Evolutionary conservation across 768 basidiomycete genomes (phyloP).

Genomic region (Phanerodontia chrysosporium): DNA sequence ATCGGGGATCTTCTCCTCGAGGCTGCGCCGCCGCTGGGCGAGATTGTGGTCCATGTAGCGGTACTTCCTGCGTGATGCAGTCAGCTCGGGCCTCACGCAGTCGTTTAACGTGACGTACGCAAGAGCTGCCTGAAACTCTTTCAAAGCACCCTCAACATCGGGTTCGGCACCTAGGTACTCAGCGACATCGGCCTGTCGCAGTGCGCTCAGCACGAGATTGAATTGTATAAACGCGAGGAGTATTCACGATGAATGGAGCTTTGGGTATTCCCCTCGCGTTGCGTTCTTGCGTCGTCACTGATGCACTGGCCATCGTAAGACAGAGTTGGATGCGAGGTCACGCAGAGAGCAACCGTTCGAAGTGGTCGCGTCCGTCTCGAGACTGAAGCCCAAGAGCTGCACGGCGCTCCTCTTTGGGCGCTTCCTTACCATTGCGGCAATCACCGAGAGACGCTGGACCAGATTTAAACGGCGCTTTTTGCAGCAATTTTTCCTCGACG

Average conservation of each 20-base stretch:
- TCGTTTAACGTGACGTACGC: slow-evolving; percentile 39
- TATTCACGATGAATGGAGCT: slow-evolving; percentile 90
- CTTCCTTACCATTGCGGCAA: neutral
- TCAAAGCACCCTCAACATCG: slow-evolving; percentile 74
- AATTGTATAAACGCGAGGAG: neutral
- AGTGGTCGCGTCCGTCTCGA: neutral
- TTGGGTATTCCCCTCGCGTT: slow-evolving; percentile 93
- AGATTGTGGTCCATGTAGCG: slow-evolving; percentile 94
- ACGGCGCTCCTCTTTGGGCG: neutral
- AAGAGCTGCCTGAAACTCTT: slow-evolving; percentile 85
- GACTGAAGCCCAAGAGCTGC: neutral
- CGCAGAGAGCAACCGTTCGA: too few species aligned
- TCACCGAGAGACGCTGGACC: neutral
- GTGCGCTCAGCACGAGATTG: neutral
- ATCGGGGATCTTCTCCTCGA: slow-evolving; percentile 96
- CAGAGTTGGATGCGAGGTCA: neutral
- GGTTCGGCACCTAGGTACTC: slow-evolving; percentile 77
- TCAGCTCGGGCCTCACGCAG: neutral
- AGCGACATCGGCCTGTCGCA: slow-evolving; percentile 73
- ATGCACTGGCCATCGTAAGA: slow-evolving; percentile 9
- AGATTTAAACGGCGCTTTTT: slow-evolving; percentile 6
- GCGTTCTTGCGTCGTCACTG: slow-evolving; percentile 35
- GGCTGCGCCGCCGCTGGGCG: slow-evolving; percentile 66
- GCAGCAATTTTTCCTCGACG: slow-evolving; percentile 7
- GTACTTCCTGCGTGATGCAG: slow-evolving; percentile 72